These are phyloP conservation scores for Ramaria rubella DNA, from an alignment of 768 basidiomycete species.

Conservation along the genomic window DNA sequence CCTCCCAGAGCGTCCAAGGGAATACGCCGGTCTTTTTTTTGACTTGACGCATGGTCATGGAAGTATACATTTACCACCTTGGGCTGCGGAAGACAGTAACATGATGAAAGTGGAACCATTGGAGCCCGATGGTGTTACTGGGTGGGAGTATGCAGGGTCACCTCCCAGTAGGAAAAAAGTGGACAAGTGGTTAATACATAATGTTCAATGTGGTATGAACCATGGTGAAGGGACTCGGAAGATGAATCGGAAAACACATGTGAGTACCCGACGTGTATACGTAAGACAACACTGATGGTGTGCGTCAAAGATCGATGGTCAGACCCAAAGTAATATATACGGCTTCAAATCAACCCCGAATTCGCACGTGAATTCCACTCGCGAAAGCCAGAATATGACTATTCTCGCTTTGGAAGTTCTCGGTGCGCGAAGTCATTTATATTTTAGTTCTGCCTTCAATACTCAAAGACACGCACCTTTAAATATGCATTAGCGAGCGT, in stretches of 20 bases:
- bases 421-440: slow-evolving; percentile 39
- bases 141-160: slow-evolving; percentile 75
- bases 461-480: no score
- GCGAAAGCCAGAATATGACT: slow-evolving; percentile 70
- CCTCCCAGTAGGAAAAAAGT: slow-evolving; percentile 60
- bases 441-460: background rate
- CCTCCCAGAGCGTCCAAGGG: slow-evolving; percentile 57
- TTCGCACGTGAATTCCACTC: slow-evolving; percentile 33
- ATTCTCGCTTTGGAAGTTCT: slow-evolving; percentile 80
- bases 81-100: slow-evolving; percentile 30
- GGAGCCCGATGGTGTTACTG: slow-evolving; percentile 35
- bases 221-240: background rate
- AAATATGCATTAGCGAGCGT: slow-evolving; percentile 47
- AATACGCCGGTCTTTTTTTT: slow-evolving; percentile 78
- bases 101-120: slow-evolving; percentile 9
- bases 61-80: slow-evolving; percentile 53
- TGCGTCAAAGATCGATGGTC: slow-evolving; percentile 53
- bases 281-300: no score
- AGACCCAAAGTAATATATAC: slow-evolving; percentile 68
- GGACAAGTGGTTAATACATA: slow-evolving; percentile 44
- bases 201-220: slow-evolving; percentile 16
- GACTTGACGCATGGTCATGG: slow-evolving; percentile 59
- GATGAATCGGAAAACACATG: slow-evolving; percentile 2
- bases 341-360: slow-evolving; percentile 57
- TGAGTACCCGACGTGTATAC: slow-evolving; percentile 10